Evolutionary conservation across 305 asterid genomes (phyloP).

Genomic region (Rubia balearica): DNA sequence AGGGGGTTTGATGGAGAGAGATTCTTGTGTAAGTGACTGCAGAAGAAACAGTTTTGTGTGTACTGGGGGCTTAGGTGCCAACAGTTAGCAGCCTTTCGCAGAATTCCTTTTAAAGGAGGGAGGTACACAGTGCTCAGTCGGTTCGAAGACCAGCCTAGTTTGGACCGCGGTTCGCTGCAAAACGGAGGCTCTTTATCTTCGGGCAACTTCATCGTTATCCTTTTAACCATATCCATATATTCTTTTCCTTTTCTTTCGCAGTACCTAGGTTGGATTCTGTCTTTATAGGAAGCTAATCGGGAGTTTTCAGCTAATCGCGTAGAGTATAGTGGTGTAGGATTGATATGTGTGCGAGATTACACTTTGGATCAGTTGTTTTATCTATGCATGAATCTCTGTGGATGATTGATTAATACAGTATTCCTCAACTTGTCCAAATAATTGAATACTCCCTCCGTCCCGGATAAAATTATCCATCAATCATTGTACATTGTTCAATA

Average conservation of each 20-base stretch:
- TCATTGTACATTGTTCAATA: no score
- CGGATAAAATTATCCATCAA: no score
- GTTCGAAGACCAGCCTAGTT: conserved; percentile 40
- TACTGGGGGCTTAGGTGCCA: conserved; percentile 24
- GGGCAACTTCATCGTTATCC: conserved; percentile 4
- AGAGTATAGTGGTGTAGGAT: neutral
- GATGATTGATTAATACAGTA: neutral
- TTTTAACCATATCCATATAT: no score
- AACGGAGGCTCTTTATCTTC: conserved; percentile 36
- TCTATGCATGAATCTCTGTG: neutral
- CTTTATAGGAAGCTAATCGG: neutral
- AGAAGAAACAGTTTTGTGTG: conserved; percentile 34
- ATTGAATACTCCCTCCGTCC: no score
- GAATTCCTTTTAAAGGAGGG: conserved; percentile 22
- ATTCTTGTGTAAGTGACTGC: conserved; percentile 22
- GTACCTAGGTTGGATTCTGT: neutral
- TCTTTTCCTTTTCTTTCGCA: no score
- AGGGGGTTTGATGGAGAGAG: conserved; percentile 24
- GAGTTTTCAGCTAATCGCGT: neutral
- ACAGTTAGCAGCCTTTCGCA: conserved; percentile 56
- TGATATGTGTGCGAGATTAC: no score
- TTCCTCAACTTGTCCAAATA: neutral
- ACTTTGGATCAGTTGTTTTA: no score
- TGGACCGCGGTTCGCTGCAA: conserved; percentile 34
- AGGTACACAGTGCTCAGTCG: conserved; percentile 41